A percentile compares a stretch with the other conserved stretches of the same genome.
Evolutionary conservation across 225 moss, liverwort and hornwort genomes (phyloP).

Genomic region (Marchantia polymorpha): DNA sequence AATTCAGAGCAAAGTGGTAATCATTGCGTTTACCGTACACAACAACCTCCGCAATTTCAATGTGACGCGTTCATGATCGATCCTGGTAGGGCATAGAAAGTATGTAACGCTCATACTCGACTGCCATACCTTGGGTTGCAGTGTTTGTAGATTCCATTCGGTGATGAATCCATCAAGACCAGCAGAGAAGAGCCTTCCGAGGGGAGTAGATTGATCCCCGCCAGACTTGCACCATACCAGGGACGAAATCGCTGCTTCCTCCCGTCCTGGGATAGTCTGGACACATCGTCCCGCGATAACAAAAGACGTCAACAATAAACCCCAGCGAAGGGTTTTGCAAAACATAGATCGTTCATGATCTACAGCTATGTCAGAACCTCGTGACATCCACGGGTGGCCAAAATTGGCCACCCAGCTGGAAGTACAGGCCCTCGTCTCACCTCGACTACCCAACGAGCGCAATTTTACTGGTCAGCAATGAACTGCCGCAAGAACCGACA

Average conservation of each 20-base stretch:
- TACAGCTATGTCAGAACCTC: background rate
- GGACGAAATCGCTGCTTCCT: slow-evolving; percentile 81
- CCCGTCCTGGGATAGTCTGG: slow-evolving; percentile 84
- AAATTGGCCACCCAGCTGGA: background rate
- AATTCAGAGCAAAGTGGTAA: too few relatives aligned
- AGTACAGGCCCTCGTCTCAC: background rate
- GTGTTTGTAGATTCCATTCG: slow-evolving; percentile 86
- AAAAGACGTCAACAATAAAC: background rate
- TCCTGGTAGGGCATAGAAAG: too few relatives aligned
- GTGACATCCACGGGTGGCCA: background rate
- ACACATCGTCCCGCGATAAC: background rate
- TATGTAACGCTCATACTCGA: background rate
- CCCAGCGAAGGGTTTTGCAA: background rate
- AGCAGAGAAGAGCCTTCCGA: slow-evolving; percentile 86
- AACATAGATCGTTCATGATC: background rate
- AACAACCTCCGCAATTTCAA: too few relatives aligned
- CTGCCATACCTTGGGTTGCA: slow-evolving; percentile 60
- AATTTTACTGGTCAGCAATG: background rate
- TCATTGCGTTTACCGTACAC: too few relatives aligned
- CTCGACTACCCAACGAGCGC: background rate
- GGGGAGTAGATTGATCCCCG: slow-evolving; percentile 44
- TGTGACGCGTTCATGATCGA: too few relatives aligned
- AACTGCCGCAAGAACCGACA: background rate
- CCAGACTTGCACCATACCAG: slow-evolving; percentile 73
- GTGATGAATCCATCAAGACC: slow-evolving; percentile 87